Evolutionary conservation across 208 protist species (phyloP).

Genomic region (Leishmania turanica): DNA sequence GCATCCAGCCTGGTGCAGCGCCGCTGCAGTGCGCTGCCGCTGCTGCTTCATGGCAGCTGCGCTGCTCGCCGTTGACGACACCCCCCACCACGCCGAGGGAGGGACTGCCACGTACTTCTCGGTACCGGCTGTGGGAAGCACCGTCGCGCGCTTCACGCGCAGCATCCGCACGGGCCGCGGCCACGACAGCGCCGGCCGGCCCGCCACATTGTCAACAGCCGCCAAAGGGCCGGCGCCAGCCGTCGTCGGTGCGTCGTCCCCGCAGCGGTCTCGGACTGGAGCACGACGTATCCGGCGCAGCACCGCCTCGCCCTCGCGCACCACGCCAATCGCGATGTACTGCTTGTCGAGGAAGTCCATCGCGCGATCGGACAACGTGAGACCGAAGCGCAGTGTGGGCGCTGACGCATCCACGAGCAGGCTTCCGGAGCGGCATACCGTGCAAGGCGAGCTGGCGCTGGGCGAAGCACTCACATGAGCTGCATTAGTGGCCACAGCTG

Average conservation of each 20-base stretch:
- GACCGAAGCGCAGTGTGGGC: constrained; percentile 40
- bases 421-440: constrained; percentile 36
- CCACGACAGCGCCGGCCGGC: constrained; percentile 33
- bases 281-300: constrained; percentile 48
- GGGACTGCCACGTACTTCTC: constrained; percentile 24
- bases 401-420: constrained; percentile 49
- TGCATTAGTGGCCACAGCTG: neutral
- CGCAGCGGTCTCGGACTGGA: constrained; percentile 13
- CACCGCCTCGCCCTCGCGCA: constrained; percentile 57
- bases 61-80: neutral
- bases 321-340: constrained; percentile 61
- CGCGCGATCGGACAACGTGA: constrained; percentile 55
- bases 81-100: constrained; percentile 6
- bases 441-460: constrained; percentile 16
- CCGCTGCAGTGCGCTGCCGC: constrained; percentile 11
- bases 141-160: constrained; percentile 62
- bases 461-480: neutral
- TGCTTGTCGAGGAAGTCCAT: constrained; percentile 62
- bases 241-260: neutral
- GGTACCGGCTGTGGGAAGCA: constrained; percentile 65
- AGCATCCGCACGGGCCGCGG: constrained; percentile 47
- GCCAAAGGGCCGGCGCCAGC: neutral
- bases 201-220: constrained; percentile 7
- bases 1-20: constrained; percentile 43
- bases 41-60: neutral